Base-by-base conservation (phyloP, 495 filamentous ascomycete species). In the Aspergillus biplanus region DNA sequence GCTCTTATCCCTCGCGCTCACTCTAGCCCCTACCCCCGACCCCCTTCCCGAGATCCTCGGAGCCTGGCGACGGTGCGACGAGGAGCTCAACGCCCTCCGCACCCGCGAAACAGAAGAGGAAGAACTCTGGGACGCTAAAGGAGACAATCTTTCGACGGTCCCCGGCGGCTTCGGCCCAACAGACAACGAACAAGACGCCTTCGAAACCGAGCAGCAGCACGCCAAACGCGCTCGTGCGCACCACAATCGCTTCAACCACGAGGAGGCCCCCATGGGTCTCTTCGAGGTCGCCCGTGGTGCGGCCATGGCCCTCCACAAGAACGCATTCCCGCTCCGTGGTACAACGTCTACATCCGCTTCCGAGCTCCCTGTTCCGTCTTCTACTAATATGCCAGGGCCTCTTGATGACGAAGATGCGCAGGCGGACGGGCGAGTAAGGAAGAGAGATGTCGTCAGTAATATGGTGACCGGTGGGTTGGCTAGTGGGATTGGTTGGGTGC, bases 251-350 rank as follows among this genome's bases (percentile, higher is more conserved):
- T 68, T 73, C 18, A 68, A 76, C 39, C 69, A 77, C 13, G 90
- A 92, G 56, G 93, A 96, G 69, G 90, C 92, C 35, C 95, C 95
- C 0, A 93, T 97, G 89, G 93, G 92, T 3, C 79, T 98, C 31
- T 98, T 99, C 69, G 96, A 97, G 64, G 86, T 98, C 47, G 92
- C 93, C 7, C 83, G 92, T 33, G 92, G 89, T 56, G 92, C 93
- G 34, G 87, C 91, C 6, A 82, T 88, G 46, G 93, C 96, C 7
- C 83, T 90, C 27, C 83, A 86, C 58, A 85, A 85, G 73, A 87
- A 81, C 66, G 82, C 86, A 5, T 87, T 87, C 65, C 85, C 85
- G 9, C 69, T 89, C 11, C 72, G 77, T 13, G 73, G 68, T 46
- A 69, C 61, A 3, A 57, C 54, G 21, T 63, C 15, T 60, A 32